A percentile compares a stretch with the other conserved stretches of the same genome.
phyloP scores from a whole-genome alignment of 345 rosid genomes.

The Eucalyptus cloeziana region DNA sequence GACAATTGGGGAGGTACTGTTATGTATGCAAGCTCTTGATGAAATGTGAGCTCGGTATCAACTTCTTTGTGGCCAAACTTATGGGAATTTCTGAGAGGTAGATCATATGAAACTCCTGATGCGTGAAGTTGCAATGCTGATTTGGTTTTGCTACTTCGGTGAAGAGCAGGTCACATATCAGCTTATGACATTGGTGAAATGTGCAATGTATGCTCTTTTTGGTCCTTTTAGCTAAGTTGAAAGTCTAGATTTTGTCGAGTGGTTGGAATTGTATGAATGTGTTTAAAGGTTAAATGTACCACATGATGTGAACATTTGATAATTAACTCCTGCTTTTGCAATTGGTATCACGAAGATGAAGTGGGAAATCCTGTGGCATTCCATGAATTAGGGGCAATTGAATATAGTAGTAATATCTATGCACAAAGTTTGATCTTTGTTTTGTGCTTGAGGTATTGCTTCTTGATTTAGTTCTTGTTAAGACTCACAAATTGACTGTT shows the following conservation, averaged over 20 bases:
- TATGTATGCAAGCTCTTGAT: background rate
- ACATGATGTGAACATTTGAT: background rate
- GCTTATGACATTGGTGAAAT: background rate
- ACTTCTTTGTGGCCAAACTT: background rate
- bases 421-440: background rate
- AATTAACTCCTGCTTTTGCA: background rate
- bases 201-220: background rate
- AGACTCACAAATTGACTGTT: background rate
- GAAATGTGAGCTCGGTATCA: background rate
- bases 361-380: background rate
- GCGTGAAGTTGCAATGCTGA: background rate
- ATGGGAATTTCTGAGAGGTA: background rate
- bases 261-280: background rate
- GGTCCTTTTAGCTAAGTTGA: background rate
- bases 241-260: background rate
- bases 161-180: background rate
- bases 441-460: background rate
- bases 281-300: background rate
- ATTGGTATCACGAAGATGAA: background rate
- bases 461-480: background rate
- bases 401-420: background rate
- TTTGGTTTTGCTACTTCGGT: background rate
- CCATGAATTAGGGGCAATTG: background rate
- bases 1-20: background rate
- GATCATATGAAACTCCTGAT: background rate